Evolutionary conservation across 495 filamentous ascomycete species (phyloP), one percentile per base, ranked within the genome.

Genomic region (Apiosordaria backusii): DNA sequence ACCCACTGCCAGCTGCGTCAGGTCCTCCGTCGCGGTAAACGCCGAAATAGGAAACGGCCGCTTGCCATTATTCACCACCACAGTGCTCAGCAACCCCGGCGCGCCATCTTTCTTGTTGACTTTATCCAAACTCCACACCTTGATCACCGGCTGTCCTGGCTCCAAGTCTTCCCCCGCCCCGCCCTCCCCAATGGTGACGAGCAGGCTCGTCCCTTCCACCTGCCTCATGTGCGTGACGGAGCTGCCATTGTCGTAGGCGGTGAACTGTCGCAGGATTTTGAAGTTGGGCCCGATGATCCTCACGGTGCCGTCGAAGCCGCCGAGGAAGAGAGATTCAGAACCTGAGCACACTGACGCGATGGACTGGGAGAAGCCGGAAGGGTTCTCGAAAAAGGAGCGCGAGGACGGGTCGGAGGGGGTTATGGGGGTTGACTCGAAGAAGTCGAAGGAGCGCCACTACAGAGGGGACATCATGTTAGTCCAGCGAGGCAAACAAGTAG

Each of bases 401-500:
- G 78, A 82, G 60, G 82, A 83, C 60, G 90, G 90, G 76, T 93
- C 90, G 62, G 90, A 82, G 65, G 91, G 84, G 76, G 89, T 89
- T 77, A 98, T 88, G 70, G 89, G 88, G 67, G 88, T 86, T 75
- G 96, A 92, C 77, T 97, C 93, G 83, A 99, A 97, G 88, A 99
- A 98, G 85, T 95, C 93, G 83, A 99, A 98, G 62, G 91, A 87
- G 91, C 97, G 96, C 95, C 96, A 97, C 93, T 99, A 71, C 9
- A 45, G 6, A 52, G 50, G 5, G 24, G 25, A 23, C 7, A 50
- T 9, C 22, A 15, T 23, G 35, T 22, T 52, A 55, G 52, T 50
- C 13, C 35, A 19, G 22, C 9, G 16, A 22, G 24, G 58, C 19
- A 45, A 50, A 19, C 23, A 7, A 52, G 19, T 4, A 53, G 4